phyloP scores from a whole-genome alignment of 768 basidiomycete species.

The Calvatia gigantea region DNA sequence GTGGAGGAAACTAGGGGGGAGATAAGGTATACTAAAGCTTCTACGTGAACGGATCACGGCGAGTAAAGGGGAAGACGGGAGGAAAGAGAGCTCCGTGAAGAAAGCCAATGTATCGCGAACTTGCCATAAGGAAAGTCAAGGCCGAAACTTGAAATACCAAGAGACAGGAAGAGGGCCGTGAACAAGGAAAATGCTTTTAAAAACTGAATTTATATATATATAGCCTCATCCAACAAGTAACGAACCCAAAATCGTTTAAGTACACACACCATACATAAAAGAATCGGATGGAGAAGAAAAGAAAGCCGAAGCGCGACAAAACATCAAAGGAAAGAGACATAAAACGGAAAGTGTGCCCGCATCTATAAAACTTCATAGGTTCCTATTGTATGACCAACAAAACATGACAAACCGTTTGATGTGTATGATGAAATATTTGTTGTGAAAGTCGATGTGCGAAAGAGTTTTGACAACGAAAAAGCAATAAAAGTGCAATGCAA shows the following conservation, averaged over 20 bases:
- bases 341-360: slow-evolving; percentile 5
- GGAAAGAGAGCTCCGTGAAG: neutral
- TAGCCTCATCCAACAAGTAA: slow-evolving; percentile 15
- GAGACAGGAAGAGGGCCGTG: neutral
- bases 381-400: slow-evolving; percentile 13
- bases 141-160: neutral
- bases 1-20: too few species aligned
- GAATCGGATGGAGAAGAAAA: neutral
- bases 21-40: neutral
- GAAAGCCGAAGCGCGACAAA: slow-evolving; percentile 2
- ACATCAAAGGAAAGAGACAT: neutral
- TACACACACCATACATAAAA: slow-evolving; percentile 13
- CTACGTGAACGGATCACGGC: neutral
- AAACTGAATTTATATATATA: neutral
- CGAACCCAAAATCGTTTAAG: slow-evolving; percentile 8
- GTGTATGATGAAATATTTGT: slow-evolving; percentile 12
- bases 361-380: slow-evolving; percentile 13
- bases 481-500: slow-evolving; percentile 13
- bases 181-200: neutral
- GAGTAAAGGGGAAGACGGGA: neutral
- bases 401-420: slow-evolving; percentile 10
- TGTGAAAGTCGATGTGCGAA: slow-evolving; percentile 5
- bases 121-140: neutral
- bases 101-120: neutral
- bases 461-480: slow-evolving; percentile 2